Base-by-base conservation (phyloP, 2,329 filamentous ascomycete species). In the Cadophora luteo-olivacea region DNA sequence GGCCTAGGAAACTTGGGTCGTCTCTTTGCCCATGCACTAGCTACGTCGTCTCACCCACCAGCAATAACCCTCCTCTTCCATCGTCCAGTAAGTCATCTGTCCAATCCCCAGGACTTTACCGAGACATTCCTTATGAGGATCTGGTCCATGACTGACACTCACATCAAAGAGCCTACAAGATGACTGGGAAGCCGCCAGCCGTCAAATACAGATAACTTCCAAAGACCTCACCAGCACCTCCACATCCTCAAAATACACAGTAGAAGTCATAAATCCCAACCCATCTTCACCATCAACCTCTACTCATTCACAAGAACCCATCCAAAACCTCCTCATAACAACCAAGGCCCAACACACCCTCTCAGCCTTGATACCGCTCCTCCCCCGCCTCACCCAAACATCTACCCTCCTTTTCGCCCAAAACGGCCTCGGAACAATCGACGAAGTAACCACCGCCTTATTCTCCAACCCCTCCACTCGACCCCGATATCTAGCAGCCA, bases 341-440 rank as follows among this genome's bases (percentile, higher is more conserved):
- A 92, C 91, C 36, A 97, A 97, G 79, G 87, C 93, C 0, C 82
- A 87, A 2, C 81, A 87, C 48, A 92, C 92, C 0, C 78, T 92
- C n/a, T 81, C 85, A 0, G 90, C 92, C 51, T 80, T 84, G 5
- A 83, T 84, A 63, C 77, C 82, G 22, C 79, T 97, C 16, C 82
- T 86, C 7, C 80, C 86, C 0, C 87, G 97, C 64, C 84, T 89
- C 2, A 85, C 88, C 70, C 79, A 81, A 3, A 79, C 84, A 3
- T 92, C 90, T n/a, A 91, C 92, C 0, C 87, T 97, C n/a, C 84
- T 91, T 14, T 92, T 97, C 75, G 82, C 93, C 29, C 94, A 97
- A 75, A 97, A 97, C 75, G 95, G 95, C 58, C 91, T 97, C 88
- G 94, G 92, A 38, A 80, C 86, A 1, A 80, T 90, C 12, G 88